These are phyloP conservation scores for Chloris gayana DNA, from an alignment of 176 grass and related monocot species.

Conservation along the genomic window DNA sequence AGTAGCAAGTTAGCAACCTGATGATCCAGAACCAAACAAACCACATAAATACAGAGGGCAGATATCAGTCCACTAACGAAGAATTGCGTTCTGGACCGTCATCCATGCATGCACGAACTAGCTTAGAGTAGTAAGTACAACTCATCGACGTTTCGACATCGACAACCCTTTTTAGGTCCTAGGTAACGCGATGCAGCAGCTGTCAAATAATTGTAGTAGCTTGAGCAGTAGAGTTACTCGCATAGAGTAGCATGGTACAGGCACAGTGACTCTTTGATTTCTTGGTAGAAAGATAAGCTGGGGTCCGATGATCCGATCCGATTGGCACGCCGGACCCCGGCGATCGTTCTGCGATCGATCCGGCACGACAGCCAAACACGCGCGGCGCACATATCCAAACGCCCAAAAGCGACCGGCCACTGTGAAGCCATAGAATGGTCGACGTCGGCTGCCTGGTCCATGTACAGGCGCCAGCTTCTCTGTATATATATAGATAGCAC, in stretches of 20 bases:
- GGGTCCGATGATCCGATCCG: background rate
- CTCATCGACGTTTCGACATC: background rate
- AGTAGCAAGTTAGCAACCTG: background rate
- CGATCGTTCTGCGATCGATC: background rate
- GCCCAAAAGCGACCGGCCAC: background rate
- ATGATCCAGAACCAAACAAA: background rate
- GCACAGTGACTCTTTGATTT: background rate
- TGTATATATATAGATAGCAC: no score
- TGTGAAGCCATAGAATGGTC: background rate
- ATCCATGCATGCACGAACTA: background rate
- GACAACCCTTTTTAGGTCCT: background rate
- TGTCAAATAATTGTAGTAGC: background rate
- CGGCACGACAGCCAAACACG: background rate
- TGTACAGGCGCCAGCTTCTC: background rate
- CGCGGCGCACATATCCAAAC: background rate
- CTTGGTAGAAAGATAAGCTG: background rate
- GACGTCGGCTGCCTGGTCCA: background rate
- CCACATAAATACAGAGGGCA: background rate
- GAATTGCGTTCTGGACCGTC: background rate
- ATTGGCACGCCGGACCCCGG: background rate
- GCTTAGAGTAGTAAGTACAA: background rate
- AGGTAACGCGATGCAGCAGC: background rate
- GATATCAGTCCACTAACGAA: background rate
- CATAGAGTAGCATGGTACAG: background rate
- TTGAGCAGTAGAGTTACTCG: background rate